phyloP scores from a whole-genome alignment of 768 basidiomycete genomes.

The Cystobasidiopsis lactophilus region DNA sequence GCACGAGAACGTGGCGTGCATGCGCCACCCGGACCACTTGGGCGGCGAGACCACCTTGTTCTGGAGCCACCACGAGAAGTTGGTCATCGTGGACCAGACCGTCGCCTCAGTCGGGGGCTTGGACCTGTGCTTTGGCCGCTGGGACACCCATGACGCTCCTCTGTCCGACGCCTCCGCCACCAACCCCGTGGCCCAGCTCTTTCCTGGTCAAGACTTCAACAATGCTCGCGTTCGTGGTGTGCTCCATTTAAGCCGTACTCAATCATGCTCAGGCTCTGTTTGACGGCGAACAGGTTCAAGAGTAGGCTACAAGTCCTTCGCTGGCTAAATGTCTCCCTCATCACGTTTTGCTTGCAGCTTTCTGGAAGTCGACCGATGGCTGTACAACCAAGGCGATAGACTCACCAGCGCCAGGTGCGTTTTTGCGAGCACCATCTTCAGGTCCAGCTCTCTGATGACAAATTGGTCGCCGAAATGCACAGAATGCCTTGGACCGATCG shows the following conservation, averaged over 20 bases:
- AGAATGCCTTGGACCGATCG: too few relatives aligned
- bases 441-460: too few relatives aligned
- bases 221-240: constrained; percentile 42
- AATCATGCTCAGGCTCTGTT: too few relatives aligned
- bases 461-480: too few relatives aligned
- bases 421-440: too few relatives aligned
- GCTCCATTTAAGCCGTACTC: too few relatives aligned
- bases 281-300: constrained; percentile 34
- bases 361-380: too few relatives aligned
- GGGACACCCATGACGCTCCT: constrained; percentile 58
- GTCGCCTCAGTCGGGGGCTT: constrained; percentile 75
- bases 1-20: constrained; percentile 46
- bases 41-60: constrained; percentile 14
- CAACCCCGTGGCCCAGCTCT: constrained; percentile 54
- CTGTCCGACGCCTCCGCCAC: constrained; percentile 83
- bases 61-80: constrained; percentile 84
- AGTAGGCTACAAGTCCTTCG: constrained; percentile 26
- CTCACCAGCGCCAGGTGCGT: too few relatives aligned
- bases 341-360: constrained; percentile 1
- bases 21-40: constrained; percentile 71
- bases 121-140: constrained; percentile 88
- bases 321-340: constrained; percentile 12
- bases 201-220: constrained; percentile 85
- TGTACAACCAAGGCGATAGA: too few relatives aligned
- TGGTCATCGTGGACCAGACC: constrained; percentile 71